Percentiles rank a stretch among this genome's conserved stretches.
Conservation (phyloP, 257 asterid genomes). For the Leptodermis oblonga region DNA sequence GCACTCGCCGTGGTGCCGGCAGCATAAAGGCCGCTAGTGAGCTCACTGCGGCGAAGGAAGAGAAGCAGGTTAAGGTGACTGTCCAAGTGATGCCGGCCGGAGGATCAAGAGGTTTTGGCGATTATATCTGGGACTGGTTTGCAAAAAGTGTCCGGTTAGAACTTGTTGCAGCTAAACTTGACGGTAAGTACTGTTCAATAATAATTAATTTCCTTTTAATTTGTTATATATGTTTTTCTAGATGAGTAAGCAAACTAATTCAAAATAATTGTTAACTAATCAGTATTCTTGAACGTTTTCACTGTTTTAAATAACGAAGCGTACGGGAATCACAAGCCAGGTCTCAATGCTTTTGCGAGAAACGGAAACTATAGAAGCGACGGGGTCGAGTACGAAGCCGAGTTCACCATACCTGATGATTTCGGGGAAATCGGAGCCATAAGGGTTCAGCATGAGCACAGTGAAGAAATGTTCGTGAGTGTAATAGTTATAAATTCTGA, state of each 20-base stretch:
- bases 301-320: background rate
- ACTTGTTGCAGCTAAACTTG: background rate
- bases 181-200: no score
- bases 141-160: background rate
- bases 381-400: background rate
- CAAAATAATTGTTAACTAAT: no score
- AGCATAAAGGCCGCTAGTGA: background rate
- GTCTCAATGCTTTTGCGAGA: background rate
- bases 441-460: background rate
- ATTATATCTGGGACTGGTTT: no score
- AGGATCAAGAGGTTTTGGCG: background rate
- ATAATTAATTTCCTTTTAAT: no score
- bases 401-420: background rate
- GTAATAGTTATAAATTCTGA: background rate
- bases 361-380: background rate
- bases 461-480: background rate
- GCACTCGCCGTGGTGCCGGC: background rate
- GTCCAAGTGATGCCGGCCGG: background rate
- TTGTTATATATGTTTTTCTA: no score
- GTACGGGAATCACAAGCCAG: background rate
- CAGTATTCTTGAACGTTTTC: background rate
- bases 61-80: background rate
- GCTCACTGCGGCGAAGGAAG: background rate
- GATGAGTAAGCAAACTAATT: no score
- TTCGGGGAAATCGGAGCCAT: slow-evolving; percentile 4